phyloP scores from a whole-genome alignment of 2,329 filamentous ascomycete genomes.

The Fusarium robinianum region DNA sequence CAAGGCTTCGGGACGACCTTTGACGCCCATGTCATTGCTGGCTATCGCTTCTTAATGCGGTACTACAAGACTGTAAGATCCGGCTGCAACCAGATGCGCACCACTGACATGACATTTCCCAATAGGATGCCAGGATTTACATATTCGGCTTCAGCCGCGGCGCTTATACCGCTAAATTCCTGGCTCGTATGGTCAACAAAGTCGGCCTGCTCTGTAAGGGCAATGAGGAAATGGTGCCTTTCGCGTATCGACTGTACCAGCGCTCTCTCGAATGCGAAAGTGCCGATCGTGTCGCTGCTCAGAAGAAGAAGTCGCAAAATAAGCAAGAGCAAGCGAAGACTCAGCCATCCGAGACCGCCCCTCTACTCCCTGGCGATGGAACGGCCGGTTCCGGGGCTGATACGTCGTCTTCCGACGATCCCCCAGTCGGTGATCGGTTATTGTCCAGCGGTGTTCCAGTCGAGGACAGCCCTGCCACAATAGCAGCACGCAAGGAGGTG shows the following conservation, averaged over 20 bases:
- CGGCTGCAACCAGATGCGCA: no score
- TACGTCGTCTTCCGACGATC: no score
- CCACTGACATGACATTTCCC: background rate
- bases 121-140: slow-evolving; percentile 54
- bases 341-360: slow-evolving; percentile 34
- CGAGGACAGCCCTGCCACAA: slow-evolving; percentile 31
- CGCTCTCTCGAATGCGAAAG: slow-evolving; percentile 47
- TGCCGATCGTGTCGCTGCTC: slow-evolving; percentile 38
- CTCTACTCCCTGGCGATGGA: slow-evolving; percentile 26
- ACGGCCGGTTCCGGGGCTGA: no score
- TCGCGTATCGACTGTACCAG: slow-evolving; percentile 52
- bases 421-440: no score
- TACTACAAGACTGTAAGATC: slow-evolving; percentile 51
- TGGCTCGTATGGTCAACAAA: slow-evolving; percentile 55
- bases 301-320: no score
- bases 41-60: slow-evolving; percentile 59
- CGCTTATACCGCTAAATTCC: slow-evolving; percentile 56
- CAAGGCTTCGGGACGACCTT: slow-evolving; percentile 53
- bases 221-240: slow-evolving; percentile 59
- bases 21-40: slow-evolving; percentile 56
- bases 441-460: no score
- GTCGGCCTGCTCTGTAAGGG: slow-evolving; percentile 55
- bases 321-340: slow-evolving; percentile 3
- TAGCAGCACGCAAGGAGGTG: slow-evolving; percentile 44
- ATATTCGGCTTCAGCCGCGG: slow-evolving; percentile 60